Evolutionary conservation across 2,329 filamentous ascomycete genomes (phyloP), one percentile per base, ranked within the genome.

Genomic region (Fusarium sp.): DNA sequence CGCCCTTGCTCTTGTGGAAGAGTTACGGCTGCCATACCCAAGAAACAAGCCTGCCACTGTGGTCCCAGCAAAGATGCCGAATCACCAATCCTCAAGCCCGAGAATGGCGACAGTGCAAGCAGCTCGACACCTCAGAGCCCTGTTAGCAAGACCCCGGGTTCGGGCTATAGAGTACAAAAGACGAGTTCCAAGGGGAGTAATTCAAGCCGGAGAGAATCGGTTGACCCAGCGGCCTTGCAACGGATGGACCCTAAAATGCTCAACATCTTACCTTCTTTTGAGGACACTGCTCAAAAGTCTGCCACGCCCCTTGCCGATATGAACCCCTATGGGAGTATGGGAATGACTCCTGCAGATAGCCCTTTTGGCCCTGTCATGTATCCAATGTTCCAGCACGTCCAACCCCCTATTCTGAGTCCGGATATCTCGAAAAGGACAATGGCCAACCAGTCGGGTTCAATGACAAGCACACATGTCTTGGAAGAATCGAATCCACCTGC

Each of bases 1-100:
- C 86, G 86, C 43, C 79, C 81, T n/a, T 92, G 90, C 77, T 85
- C 84, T 34, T 91, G 88, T 76, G 85, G 86, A 45, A 85, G 86
- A 64, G 85, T 92, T n/a, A 91, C 90, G 18, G 88, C 88, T 34
- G 88, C 88, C 10, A 88, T 91, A 59, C 88, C 88, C 3, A 84
- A 85, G 70, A 86, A 86, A 68, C 85, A 88, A 63, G 84, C 84
- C 57, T 90, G 88, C 59, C 79, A 79, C 42, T 90, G 88, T 72
- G 83, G 84, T 32, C 63, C 69, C n/a, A 77, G 77, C 8, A 75
- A 78, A 56, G 75, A 72, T 51, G 68, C 70, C 40, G 73, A 75
- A 32, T 55, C 76, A 6, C 66, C 67, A 8, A 62, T 65, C 30
- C 54, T 65, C 25, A 69, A 76, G 51, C 44, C 62, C 15, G 78